Base-by-base conservation (phyloP, 768 basidiomycete genomes). In the Lactarius sanguifluus region DNA sequence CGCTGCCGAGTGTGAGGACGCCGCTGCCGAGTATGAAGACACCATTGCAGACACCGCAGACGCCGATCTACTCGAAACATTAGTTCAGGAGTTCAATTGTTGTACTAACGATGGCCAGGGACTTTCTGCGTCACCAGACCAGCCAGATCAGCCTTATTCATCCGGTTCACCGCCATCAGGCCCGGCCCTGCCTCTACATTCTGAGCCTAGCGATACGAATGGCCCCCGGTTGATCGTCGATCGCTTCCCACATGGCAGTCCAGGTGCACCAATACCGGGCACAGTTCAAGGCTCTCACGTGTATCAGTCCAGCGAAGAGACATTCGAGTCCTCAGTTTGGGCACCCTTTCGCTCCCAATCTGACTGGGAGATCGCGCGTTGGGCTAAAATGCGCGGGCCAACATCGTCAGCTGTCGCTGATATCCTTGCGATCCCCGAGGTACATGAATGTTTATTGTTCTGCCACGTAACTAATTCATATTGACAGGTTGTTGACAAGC, bases 331-430 rank as follows among this genome's bases (percentile, higher is more conserved):
- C 5, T 18, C 18, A 7, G 28, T 28, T 30, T 69, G 59, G 34
- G 60, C 64, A 5, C 68, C 68, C 9, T 69, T 69, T 43, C 25
- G 3, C 20, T 58, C 59, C 9, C 20, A 59, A 8, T 8, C 41
- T 15, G 65, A 66, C 25, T 69, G 65, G 68, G 36, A 54, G 30
- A 30, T 69, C 10, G 68, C 68, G 16, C 18, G 50, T 5, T 69
- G 68, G 68, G 64, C 64, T 9, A 69, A 69, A n/a, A 23, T 40
- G 28, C 28, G 28, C 2, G 28, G 28, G 28, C 28, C 28, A 28
- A 28, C 28, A 28, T 28, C 28, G 2, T 38, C 56, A 0, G 64
- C 64, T 4, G 13, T 64, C 13, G 32, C 57, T 5, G 57, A 64
- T n/a, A n/a, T 64, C 4, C 45, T 64, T 34, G 57, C n/a, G 4